A percentile compares a stretch with the other conserved stretches of the same genome.
These are phyloP conservation scores for Rubroboletus pulcherrimus DNA, from an alignment of 768 basidiomycete species.

Conservation along the genomic window DNA sequence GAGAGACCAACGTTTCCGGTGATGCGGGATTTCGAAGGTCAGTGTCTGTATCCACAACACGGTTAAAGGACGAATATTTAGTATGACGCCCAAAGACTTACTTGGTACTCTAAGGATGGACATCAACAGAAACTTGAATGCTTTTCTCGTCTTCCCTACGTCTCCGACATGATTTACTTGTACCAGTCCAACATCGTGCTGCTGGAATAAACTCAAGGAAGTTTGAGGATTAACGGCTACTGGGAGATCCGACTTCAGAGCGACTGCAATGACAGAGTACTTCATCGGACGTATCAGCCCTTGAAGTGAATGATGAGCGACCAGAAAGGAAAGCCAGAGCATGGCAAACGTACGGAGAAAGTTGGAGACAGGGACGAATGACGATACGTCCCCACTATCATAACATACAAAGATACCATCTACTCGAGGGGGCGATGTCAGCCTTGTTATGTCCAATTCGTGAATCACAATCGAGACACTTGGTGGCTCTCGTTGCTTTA, in stretches of 20 bases:
- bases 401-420: constrained; percentile 88
- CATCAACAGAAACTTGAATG: constrained; percentile 72
- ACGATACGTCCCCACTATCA: constrained; percentile 59
- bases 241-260: constrained; percentile 80
- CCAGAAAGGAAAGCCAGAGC: constrained; percentile 2
- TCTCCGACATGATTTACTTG: constrained; percentile 61
- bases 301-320: constrained; percentile 28
- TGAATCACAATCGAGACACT: constrained; percentile 49
- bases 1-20: constrained; percentile 51
- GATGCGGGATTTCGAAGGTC: constrained; percentile 72
- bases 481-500: constrained; percentile 39
- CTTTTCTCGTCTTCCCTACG: constrained; percentile 66
- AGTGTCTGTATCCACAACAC: constrained; percentile 27
- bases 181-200: constrained; percentile 74
- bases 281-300: constrained; percentile 56
- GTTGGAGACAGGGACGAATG: constrained; percentile 62
- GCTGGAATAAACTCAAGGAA: constrained; percentile 47
- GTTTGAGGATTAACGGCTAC: constrained; percentile 53
- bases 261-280: constrained; percentile 70
- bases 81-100: constrained; percentile 18
- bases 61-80: constrained; percentile 8
- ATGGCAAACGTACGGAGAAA: constrained; percentile 59
- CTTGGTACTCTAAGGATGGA: constrained; percentile 50
- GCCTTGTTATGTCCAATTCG: constrained; percentile 54
- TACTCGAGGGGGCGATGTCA: constrained; percentile 53